Conservation (phyloP, 2,329 filamentous ascomycete genomes). For the Pyrenochaeta sp. region DNA sequence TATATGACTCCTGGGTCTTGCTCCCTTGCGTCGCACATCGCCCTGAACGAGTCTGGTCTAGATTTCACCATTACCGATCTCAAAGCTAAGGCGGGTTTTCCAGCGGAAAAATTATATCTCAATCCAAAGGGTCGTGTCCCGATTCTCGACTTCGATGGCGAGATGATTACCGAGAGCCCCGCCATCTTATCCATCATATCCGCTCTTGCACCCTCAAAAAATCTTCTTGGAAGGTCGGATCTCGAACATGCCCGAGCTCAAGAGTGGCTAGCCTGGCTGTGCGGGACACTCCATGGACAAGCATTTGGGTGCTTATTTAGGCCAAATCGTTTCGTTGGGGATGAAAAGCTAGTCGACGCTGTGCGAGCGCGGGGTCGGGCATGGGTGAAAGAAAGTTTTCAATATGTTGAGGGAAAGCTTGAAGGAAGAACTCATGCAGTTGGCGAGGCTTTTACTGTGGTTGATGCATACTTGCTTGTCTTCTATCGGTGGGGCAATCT, state of each 20-base stretch:
- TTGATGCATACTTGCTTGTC: slow-evolving; percentile 30
- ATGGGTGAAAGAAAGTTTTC: slow-evolving; percentile 12
- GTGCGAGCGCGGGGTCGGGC: slow-evolving; percentile 11
- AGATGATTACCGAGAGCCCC: slow-evolving; percentile 28
- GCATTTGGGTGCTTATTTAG: slow-evolving; percentile 24
- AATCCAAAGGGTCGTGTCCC: slow-evolving; percentile 33
- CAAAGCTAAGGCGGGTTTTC: slow-evolving; percentile 14
- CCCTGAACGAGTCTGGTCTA: slow-evolving; percentile 20
- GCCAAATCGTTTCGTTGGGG: slow-evolving; percentile 17
- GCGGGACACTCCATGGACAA: slow-evolving; percentile 25
- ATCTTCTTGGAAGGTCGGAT: slow-evolving; percentile 20
- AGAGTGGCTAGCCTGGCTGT: slow-evolving; percentile 30
- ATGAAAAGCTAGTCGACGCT: slow-evolving; percentile 11
- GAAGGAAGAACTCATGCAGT: slow-evolving; percentile 20
- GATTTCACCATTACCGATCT: slow-evolving; percentile 16
- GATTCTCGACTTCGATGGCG: slow-evolving; percentile 22
- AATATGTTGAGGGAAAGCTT: slow-evolving; percentile 20
- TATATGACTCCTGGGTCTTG: slow-evolving; percentile 21
- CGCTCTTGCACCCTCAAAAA: slow-evolving; percentile 18
- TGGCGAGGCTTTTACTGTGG: slow-evolving; percentile 21
- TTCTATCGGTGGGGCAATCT: slow-evolving; percentile 29
- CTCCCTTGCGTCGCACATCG: slow-evolving; percentile 27
- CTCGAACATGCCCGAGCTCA: slow-evolving; percentile 22
- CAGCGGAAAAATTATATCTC: slow-evolving; percentile 14
- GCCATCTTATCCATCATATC: slow-evolving; percentile 26